Percentiles rank a stretch among this genome's conserved stretches.
Evolutionary conservation across 2,329 filamentous ascomycete species (phyloP).

Genomic region (Helotiales sp.): DNA sequence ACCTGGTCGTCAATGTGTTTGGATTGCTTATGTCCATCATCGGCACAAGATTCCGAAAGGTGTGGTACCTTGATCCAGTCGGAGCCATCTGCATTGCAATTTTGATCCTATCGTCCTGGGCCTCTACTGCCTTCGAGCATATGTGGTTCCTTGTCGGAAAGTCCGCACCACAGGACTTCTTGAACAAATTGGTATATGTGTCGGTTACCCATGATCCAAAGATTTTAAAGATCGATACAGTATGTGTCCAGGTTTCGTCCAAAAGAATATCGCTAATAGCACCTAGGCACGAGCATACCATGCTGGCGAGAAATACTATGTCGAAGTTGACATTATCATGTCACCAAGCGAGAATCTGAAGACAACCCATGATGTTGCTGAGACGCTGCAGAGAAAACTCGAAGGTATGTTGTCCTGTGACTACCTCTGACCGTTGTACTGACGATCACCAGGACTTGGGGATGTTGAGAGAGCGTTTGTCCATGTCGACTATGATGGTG

Average conservation of each 20-base stretch:
- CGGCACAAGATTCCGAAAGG: slow-evolving; percentile 59
- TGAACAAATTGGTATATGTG: slow-evolving; percentile 84
- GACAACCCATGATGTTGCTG: slow-evolving; percentile 77
- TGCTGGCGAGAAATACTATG: slow-evolving; percentile 80
- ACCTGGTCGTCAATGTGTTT: slow-evolving; percentile 89
- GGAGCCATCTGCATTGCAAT: slow-evolving; percentile 77
- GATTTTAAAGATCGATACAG: slow-evolving; percentile 81
- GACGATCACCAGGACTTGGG: slow-evolving; percentile 50
- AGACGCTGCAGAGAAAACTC: slow-evolving; percentile 79
- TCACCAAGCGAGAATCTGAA: slow-evolving; percentile 73
- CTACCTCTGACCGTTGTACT: background rate
- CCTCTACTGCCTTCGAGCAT: slow-evolving; percentile 69
- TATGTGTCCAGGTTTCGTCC: slow-evolving; percentile 37
- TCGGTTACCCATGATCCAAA: slow-evolving; percentile 92
- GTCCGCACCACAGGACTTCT: slow-evolving; percentile 75
- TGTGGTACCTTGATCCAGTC: slow-evolving; percentile 84
- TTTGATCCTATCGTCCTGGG: slow-evolving; percentile 81
- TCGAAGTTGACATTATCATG: slow-evolving; percentile 81
- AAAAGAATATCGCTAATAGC: background rate
- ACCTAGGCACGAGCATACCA: slow-evolving; percentile 68
- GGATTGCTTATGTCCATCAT: slow-evolving; percentile 83
- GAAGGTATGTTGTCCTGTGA: slow-evolving; percentile 53
- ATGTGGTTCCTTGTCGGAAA: slow-evolving; percentile 80
- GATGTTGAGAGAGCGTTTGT: slow-evolving; percentile 74
- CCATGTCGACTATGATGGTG: slow-evolving; percentile 56